These are phyloP conservation scores for Flueggea neowawraea DNA, from an alignment of 441 rosid genomes.

Conservation along the genomic window DNA sequence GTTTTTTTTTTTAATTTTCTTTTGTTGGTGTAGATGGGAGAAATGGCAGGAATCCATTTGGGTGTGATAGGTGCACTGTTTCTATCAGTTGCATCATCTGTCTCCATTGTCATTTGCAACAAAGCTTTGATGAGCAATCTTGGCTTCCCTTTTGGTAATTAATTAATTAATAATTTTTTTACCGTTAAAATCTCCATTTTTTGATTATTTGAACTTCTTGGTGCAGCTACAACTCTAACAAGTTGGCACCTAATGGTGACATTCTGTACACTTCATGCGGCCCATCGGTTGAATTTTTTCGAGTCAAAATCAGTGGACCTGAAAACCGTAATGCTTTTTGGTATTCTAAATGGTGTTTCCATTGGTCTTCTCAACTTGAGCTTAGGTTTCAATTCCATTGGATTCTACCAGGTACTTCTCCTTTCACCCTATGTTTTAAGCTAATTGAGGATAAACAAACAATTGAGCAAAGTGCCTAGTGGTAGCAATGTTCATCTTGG, in stretches of 20 bases:
- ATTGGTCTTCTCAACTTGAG: slow-evolving; percentile 94
- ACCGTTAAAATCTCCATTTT: background rate
- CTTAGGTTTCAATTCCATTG: slow-evolving; percentile 95
- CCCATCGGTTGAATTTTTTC: slow-evolving; percentile 74
- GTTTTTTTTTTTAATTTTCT: too few species aligned
- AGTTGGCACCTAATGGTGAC: slow-evolving; percentile 99
- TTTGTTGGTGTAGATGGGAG: slow-evolving; percentile 57
- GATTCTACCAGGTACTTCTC: slow-evolving; percentile 77
- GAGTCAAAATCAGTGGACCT: slow-evolving; percentile 79
- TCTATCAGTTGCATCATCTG: slow-evolving; percentile 96
- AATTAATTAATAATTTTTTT: too few species aligned
- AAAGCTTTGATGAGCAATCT: slow-evolving; percentile 99
- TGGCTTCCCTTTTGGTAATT: slow-evolving; percentile 93
- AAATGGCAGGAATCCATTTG: slow-evolving; percentile 75
- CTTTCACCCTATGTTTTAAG: background rate
- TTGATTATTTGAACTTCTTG: too few species aligned
- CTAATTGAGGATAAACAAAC: background rate
- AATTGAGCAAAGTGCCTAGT: too few species aligned
- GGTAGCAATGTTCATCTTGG: too few species aligned
- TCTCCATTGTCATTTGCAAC: slow-evolving; percentile 97
- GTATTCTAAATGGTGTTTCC: slow-evolving; percentile 92
- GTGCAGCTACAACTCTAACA: slow-evolving; percentile 87
- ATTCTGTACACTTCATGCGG: slow-evolving; percentile 82
- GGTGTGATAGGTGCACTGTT: slow-evolving; percentile 93
- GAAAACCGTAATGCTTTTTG: slow-evolving; percentile 89